phyloP scores from a whole-genome alignment of 148 eudicot species.

The Pouteria glomerata region DNA sequence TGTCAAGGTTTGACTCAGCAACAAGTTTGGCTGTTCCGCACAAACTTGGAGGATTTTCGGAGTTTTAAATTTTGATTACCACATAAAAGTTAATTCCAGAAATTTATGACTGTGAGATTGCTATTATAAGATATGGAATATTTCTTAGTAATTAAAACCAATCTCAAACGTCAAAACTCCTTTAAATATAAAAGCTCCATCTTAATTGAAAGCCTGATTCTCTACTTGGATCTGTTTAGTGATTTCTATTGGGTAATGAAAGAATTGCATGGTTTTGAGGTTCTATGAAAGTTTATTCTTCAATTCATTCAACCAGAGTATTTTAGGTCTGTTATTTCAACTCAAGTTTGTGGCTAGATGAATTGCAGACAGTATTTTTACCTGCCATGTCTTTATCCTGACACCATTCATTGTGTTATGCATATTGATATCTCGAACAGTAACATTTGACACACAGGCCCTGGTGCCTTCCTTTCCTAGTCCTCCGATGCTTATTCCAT shows the following conservation, averaged over 20 bases:
- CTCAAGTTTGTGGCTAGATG: not conserved
- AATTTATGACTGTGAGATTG: not conserved
- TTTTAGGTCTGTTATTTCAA: not conserved
- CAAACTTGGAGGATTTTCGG: not conserved
- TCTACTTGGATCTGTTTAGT: not conserved
- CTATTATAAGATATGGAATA: not conserved
- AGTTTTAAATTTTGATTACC: not conserved
- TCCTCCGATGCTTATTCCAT: constrained; percentile 96
- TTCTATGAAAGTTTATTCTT: not conserved
- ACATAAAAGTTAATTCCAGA: not conserved
- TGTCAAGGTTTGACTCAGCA: not conserved
- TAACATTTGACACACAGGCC: constrained; percentile 87
- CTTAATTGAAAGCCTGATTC: not conserved
- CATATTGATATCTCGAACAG: constrained; percentile 63
- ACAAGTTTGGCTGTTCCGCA: not conserved
- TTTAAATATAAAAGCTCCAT: not conserved
- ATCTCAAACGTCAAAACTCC: not conserved
- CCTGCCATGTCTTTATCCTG: constrained; percentile 99
- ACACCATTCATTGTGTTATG: constrained; percentile 88
- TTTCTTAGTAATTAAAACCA: not conserved
- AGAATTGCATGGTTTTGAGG: constrained; percentile 7
- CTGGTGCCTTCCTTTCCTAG: constrained; percentile 77
- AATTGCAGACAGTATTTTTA: constrained; percentile 19
- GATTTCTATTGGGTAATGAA: not conserved
- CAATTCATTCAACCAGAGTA: not conserved